Conservation (phyloP, 352 stramenopile species). For the Phytophthora fragariaefolia region DNA sequence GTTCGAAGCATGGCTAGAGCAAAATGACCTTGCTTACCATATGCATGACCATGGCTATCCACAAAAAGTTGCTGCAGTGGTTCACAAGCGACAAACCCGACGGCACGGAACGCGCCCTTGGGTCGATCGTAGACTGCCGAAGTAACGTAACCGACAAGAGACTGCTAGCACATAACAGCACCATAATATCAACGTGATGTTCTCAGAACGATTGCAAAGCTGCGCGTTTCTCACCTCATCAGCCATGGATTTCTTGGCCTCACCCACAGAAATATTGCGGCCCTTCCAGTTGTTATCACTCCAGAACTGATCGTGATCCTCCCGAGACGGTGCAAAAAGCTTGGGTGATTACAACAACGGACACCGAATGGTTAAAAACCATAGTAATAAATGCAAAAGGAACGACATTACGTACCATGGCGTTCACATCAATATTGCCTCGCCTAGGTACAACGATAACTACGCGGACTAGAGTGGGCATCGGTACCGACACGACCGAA, state of each 20-base stretch:
- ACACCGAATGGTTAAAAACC: not conserved
- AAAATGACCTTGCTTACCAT: constrained; percentile 20
- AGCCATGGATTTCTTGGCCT: constrained; percentile 2
- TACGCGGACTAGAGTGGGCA: constrained; percentile 78
- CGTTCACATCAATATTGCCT: constrained; percentile 60
- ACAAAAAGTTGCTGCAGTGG: constrained; percentile 69
- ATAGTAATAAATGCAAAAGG: constrained; percentile 1
- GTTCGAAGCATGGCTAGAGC: constrained; percentile 60
- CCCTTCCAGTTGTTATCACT: constrained; percentile 49
- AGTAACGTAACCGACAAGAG: constrained; percentile 69
- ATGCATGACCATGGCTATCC: constrained; percentile 8
- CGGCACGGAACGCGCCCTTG: constrained; percentile 66
- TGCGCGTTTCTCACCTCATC: constrained; percentile 26
- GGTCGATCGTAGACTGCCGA: constrained; percentile 83
- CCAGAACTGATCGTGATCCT: constrained; percentile 35
- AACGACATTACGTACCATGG: constrained; percentile 55
- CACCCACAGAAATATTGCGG: constrained; percentile 21
- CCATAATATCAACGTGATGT: not conserved
- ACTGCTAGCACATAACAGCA: constrained; percentile 35
- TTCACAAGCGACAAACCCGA: constrained; percentile 74
- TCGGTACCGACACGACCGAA: constrained; percentile 53
- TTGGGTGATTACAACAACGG: constrained; percentile 23
- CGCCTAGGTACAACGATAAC: constrained; percentile 59
- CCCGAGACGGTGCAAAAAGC: constrained; percentile 42
- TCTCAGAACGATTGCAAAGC: not conserved